These are phyloP conservation scores for Hibiscus tridactylites DNA, from an alignment of 345 rosid genomes.

Conservation along the genomic window DNA sequence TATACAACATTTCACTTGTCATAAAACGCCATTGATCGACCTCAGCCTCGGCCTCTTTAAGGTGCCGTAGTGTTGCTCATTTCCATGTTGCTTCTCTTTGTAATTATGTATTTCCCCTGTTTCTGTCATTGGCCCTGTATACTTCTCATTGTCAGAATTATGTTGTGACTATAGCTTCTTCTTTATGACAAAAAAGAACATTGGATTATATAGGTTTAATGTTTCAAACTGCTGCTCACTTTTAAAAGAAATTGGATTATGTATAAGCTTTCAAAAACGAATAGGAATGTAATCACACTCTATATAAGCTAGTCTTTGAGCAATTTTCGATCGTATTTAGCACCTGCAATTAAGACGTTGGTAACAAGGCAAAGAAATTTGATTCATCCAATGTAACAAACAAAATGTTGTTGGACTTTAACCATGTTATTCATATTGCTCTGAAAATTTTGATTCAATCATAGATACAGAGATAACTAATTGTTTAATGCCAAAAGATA, in stretches of 20 bases:
- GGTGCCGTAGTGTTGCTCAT: conserved; percentile 34
- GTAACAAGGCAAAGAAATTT: too few relatives aligned
- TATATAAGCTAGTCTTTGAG: too few relatives aligned
- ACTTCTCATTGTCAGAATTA: background rate
- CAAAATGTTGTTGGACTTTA: too few relatives aligned
- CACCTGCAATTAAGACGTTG: too few relatives aligned
- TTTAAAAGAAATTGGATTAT: too few relatives aligned
- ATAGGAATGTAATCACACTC: too few relatives aligned
- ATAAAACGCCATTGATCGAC: conserved; percentile 21
- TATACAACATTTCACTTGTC: conserved; percentile 22
- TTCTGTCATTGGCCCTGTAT: background rate
- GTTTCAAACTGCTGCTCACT: conserved; percentile 43
- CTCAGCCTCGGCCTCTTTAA: conserved; percentile 21
- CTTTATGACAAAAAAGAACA: too few relatives aligned
- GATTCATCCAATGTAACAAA: too few relatives aligned
- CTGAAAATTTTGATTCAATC: conserved; percentile 5
- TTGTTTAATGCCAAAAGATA: background rate
- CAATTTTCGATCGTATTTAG: too few relatives aligned
- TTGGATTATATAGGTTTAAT: background rate
- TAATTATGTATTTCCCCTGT: conserved; percentile 4
- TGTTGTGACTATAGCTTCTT: too few relatives aligned
- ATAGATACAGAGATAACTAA: background rate
- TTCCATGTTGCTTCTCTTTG: conserved; percentile 2
- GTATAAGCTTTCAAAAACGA: conserved; percentile 46
- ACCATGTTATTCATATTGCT: background rate